Base-by-base conservation (phyloP, 768 basidiomycete species). In the Gymnopilus dilepis region DNA sequence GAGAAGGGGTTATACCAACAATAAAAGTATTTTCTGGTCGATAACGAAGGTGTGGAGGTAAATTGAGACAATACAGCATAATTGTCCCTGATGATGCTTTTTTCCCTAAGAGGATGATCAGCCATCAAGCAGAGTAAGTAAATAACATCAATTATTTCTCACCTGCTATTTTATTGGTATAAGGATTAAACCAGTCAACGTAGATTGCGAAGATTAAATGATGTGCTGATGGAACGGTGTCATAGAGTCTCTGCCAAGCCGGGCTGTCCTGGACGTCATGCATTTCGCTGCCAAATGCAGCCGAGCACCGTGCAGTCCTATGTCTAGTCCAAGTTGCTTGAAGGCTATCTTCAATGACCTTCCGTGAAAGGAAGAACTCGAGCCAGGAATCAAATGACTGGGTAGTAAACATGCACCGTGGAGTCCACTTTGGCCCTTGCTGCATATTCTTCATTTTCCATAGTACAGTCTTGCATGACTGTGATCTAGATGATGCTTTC, bases 141-240 rank as follows among this genome's bases (percentile, higher is more conserved):
- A n/a, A n/a, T n/a, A n/a, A n/a, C n/a, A n/a, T n/a, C n/a, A n/a
- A n/a, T n/a, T n/a, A n/a, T n/a, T n/a, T n/a, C n/a, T n/a, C n/a
- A n/a, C n/a, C n/a, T 9, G 67, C 58, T 42, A 66, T 68, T 57
- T 73, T 72, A 60, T 73, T 73, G 31, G 62, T 63, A 33, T 69
- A 64, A 13, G 72, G 72, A 42, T 73, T 73, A 56, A 69, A 73
- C 72, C 72, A 73, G 42, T 73, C 72, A 17, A 71, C 68, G 21
- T 63, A 71, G 31, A 56, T 62, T 45, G 60, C 65, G 59, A 69
- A 69, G 8, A 63, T 69, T 6, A 69, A 57, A 53, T 71, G 68
- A 26, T 48, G 58, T 0, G 61, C 67, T 2, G 62, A 60, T 7
- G 65, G 64, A 33, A 69, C 69, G 3, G 34, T 11, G 6, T 37